Evolutionary conservation across 2,329 filamentous ascomycete species (phyloP).

Genomic region (Clonostachys sp.): DNA sequence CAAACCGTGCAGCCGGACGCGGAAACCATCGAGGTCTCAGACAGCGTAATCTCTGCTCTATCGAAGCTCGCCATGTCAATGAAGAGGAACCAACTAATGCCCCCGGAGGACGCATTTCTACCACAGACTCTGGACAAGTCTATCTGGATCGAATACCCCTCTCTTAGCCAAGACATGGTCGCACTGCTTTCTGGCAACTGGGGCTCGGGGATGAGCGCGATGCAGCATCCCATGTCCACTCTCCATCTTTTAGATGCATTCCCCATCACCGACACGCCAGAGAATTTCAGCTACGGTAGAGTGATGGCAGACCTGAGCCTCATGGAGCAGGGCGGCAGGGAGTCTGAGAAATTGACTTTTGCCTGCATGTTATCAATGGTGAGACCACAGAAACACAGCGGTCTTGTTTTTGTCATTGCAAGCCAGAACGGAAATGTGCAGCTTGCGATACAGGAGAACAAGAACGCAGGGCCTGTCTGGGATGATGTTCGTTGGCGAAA

Average conservation of each 20-base stretch:
- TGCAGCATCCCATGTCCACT: conserved; percentile 37
- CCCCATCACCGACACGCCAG: conserved; percentile 69
- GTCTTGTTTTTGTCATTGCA: conserved; percentile 67
- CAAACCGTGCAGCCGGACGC: conserved; percentile 33
- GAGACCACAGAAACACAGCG: conserved; percentile 63
- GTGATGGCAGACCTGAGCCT: conserved; percentile 72
- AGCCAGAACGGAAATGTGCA: conserved; percentile 79
- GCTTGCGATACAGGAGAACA: conserved; percentile 65
- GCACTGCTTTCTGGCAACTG: conserved; percentile 63
- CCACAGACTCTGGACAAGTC: conserved; percentile 75
- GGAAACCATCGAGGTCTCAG: conserved; percentile 49
- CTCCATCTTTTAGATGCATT: conserved; percentile 62
- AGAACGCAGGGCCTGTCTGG: conserved; percentile 69
- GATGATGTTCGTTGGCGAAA: conserved; percentile 77
- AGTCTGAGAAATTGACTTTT: conserved; percentile 63
- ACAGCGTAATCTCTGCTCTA: conserved; percentile 58
- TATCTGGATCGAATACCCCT: conserved; percentile 77
- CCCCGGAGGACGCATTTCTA: conserved; percentile 63
- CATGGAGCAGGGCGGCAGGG: conserved; percentile 62
- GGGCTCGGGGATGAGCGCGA: conserved; percentile 42
- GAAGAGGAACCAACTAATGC: conserved; percentile 76
- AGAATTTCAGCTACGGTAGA: conserved; percentile 74
- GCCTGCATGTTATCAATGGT: conserved; percentile 74
- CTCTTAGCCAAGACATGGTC: conserved; percentile 66
- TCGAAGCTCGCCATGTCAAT: conserved; percentile 76